phyloP scores from a whole-genome alignment of 495 filamentous ascomycete genomes.

The Aspergillus bertholletiae region DNA sequence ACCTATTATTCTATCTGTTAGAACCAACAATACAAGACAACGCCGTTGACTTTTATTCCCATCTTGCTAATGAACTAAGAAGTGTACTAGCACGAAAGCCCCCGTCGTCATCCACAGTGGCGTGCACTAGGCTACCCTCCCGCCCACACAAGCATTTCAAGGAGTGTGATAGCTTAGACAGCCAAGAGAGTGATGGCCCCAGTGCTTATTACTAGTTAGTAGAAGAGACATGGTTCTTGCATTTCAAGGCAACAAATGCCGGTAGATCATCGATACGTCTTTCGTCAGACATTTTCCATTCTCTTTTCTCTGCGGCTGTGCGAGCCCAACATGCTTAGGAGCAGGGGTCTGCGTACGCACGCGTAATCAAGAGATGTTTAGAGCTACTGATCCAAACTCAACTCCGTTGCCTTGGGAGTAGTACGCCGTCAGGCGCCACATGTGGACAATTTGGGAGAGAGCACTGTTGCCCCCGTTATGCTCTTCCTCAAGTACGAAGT shows the following conservation, averaged over 20 bases:
- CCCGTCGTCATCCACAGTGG: neutral
- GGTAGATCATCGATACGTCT: neutral
- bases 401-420: neutral
- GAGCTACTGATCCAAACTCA: neutral
- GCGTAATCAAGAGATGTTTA: neutral
- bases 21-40: neutral
- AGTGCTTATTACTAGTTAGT: too few species aligned
- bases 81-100: neutral
- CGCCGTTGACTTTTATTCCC: neutral
- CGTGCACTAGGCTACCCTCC: neutral
- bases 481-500: too few species aligned
- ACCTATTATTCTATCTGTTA: constrained; percentile 7
- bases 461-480: too few species aligned
- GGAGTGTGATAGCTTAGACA: neutral
- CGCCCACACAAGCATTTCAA: neutral
- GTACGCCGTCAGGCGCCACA: too few species aligned
- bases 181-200: neutral
- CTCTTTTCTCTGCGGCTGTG: neutral
- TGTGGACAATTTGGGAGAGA: too few species aligned
- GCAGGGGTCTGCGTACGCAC: neutral
- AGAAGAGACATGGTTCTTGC: neutral
- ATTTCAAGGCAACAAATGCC: neutral
- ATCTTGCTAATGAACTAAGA: neutral
- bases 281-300: neutral
- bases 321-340: neutral